A percentile compares a stretch with the other conserved stretches of the same genome.
These are phyloP conservation scores for Phtheirospermum japonicum DNA, from an alignment of 257 asterid species.

Conservation along the genomic window DNA sequence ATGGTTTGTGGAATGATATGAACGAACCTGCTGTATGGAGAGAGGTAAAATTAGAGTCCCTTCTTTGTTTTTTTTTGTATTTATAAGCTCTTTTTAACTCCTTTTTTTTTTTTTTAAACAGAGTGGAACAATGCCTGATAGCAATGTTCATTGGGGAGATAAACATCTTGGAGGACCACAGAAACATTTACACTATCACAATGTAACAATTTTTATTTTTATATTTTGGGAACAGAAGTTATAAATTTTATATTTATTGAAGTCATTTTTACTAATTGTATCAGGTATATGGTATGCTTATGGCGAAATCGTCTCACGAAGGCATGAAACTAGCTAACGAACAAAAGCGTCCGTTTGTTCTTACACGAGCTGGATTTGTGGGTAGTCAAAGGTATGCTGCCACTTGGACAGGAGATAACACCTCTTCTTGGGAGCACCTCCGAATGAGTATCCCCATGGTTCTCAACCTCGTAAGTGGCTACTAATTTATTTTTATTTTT, in stretches of 20 bases:
- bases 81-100: constrained; percentile 9
- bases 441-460: constrained; percentile 97
- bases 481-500: neutral
- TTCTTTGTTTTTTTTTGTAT: too few relatives aligned
- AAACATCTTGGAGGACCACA: constrained; percentile 80
- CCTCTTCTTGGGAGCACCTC: constrained; percentile 95
- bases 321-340: constrained; percentile 81
- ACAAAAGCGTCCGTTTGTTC: constrained; percentile 86
- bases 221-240: too few relatives aligned
- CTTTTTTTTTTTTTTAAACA: constrained; percentile 36
- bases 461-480: constrained; percentile 72
- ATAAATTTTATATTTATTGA: too few relatives aligned
- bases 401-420: constrained; percentile 98
- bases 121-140: constrained; percentile 98
- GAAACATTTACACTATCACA: constrained; percentile 85
- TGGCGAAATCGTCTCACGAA: constrained; percentile 92
- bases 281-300: constrained; percentile 98
- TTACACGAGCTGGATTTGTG: constrained; percentile 93
- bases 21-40: constrained; percentile 94
- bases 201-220: constrained; percentile 43
- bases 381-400: constrained; percentile 98
- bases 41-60: constrained; percentile 47
- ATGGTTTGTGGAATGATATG: constrained; percentile 99
- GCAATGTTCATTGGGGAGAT: constrained; percentile 87
- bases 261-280: too few relatives aligned